Base-by-base conservation (phyloP, 2,329 filamentous ascomycete genomes). In the Colletotrichum graminicola region DNA sequence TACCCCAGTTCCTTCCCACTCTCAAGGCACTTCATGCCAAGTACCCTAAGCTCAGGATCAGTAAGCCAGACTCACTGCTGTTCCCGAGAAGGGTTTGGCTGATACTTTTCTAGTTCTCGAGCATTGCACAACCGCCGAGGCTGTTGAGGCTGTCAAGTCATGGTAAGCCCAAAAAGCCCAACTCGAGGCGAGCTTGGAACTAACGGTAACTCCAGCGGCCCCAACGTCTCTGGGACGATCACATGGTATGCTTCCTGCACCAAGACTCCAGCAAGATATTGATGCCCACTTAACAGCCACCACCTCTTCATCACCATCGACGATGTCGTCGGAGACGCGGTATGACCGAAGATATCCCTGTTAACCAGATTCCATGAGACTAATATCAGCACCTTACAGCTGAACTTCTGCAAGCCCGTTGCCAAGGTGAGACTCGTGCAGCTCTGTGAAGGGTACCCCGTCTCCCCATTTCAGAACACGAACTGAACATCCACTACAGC, bases 91-190 rank as follows among this genome's bases (percentile, higher is more conserved):
- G 5, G 14, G 41, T 3, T 8, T 16, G 16, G 7, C 26, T 41
- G 10, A 52, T 41, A 12, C 16, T 12, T 11, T 11, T 7, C 5
- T 29, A 72, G 82, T 92, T 52, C 81, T 96, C 57, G 93, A 98
- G 84, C 95, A 98, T 83, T 97, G 94, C 85, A 95, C 94, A 14
- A 97, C 94, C 1, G 91, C 90, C 1, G 93, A 92, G 0, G 95
- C 94, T 0, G 85, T 97, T 5, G 89, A 92, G 73, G 91, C 94
- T 0, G 95, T 98, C 29, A 72, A 72, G 23, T 34, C 45, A 29
- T 72, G 69, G 69, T 64, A 23, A 10, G 65, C 43, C 14, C 8
- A 7, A 5, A 18, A 6, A 11, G 18, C 32, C 14, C 2, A 4
- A 18, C 18, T 21, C 0, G 16, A 10, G 10, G 12, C 7, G 26